Evolutionary conservation across 176 grass and related monocot species (phyloP).

Genomic region (Bromus sterilis): DNA sequence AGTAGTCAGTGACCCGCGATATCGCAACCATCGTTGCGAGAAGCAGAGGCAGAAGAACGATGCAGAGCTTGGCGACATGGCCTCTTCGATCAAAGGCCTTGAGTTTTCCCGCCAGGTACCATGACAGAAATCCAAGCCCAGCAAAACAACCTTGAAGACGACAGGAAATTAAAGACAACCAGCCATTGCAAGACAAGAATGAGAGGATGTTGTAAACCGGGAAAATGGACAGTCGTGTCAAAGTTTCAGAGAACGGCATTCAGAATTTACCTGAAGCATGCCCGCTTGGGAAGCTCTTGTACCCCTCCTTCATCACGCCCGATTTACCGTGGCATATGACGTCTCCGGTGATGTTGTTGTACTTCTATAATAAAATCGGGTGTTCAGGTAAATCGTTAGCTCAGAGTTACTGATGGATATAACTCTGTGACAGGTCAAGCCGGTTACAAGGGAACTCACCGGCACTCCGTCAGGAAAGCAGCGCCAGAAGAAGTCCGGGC

Average conservation of each 20-base stretch:
- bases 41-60: slow-evolving; percentile 27
- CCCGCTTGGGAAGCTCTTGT: slow-evolving; percentile 30
- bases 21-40: slow-evolving; percentile 19
- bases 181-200: not conserved
- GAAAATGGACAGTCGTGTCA: not conserved
- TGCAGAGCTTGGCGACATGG: slow-evolving; percentile 35
- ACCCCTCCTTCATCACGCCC: slow-evolving; percentile 13
- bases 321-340: slow-evolving; percentile 12
- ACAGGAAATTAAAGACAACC: not conserved
- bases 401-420: not conserved
- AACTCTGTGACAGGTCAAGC: no score
- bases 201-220: not conserved
- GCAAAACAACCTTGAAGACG: not conserved
- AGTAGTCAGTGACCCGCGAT: slow-evolving; percentile 34
- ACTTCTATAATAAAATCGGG: not conserved
- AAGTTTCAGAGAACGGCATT: not conserved
- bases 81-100: slow-evolving; percentile 23
- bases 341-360: slow-evolving; percentile 5
- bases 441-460: no score
- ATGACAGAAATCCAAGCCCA: not conserved
- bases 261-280: not conserved
- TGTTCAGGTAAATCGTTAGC: not conserved
- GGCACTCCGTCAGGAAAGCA: slow-evolving; percentile 32
- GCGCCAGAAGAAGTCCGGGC: slow-evolving; percentile 42
- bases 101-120: slow-evolving; percentile 14